Evolutionary conservation across 148 eudicot genomes (phyloP).

Genomic region (Spergularia marina): DNA sequence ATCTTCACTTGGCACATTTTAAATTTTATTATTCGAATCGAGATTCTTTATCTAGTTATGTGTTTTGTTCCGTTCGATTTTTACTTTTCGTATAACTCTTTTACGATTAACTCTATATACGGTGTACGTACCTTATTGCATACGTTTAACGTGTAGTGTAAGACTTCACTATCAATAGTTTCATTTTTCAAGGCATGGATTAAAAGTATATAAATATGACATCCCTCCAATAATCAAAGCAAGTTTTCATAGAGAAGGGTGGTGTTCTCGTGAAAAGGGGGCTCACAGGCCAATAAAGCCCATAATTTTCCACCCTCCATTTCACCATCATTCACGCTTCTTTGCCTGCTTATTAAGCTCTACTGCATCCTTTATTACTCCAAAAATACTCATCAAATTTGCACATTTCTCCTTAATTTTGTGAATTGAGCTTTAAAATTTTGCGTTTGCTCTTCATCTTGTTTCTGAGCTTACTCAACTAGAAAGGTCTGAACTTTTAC

Average conservation of each 20-base stretch:
- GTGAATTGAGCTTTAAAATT: neutral
- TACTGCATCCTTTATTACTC: neutral
- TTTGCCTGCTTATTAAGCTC: conserved; percentile 23
- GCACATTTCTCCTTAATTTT: conserved; percentile 12
- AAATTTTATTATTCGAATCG: neutral
- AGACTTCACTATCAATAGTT: conserved; percentile 19
- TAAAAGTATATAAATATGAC: neutral
- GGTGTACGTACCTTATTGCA: neutral
- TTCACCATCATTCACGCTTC: conserved; percentile 30
- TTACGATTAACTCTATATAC: too few species aligned
- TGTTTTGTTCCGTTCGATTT: neutral
- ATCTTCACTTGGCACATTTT: neutral
- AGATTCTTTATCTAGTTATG: neutral
- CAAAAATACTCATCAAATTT: neutral
- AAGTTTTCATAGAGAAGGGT: conserved; percentile 6
- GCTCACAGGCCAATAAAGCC: conserved; percentile 34
- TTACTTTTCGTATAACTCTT: neutral
- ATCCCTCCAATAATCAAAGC: neutral
- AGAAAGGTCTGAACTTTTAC: conserved; percentile 15
- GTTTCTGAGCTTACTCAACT: conserved; percentile 14
- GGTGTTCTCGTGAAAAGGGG: conserved; percentile 24
- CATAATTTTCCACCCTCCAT: conserved; percentile 19
- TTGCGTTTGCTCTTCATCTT: neutral
- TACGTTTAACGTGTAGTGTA: neutral
- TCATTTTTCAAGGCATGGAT: conserved; percentile 16